phyloP scores from a whole-genome alignment of 306 rosid species.

The Quercus wislizeni region DNA sequence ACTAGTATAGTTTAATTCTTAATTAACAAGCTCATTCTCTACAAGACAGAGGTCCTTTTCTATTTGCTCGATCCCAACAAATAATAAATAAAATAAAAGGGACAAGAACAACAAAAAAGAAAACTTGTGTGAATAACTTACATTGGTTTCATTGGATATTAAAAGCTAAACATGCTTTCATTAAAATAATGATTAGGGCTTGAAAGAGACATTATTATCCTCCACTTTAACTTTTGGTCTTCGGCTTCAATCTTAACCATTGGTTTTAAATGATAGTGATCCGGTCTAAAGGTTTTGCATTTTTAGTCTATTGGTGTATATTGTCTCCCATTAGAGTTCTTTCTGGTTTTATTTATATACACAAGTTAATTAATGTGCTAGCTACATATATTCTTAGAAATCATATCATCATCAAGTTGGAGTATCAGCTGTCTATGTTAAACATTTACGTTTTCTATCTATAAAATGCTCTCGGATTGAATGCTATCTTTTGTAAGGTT shows the following conservation, averaged over 20 bases:
- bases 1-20: too few relatives aligned
- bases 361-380: too few relatives aligned
- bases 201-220: constrained; percentile 23
- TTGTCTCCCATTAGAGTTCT: not conserved
- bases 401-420: too few relatives aligned
- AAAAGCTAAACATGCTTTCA: constrained; percentile 28
- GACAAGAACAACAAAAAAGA: not conserved
- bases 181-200: constrained; percentile 14
- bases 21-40: not conserved
- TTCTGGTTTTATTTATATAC: not conserved
- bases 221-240: constrained; percentile 19
- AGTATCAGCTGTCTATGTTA: too few relatives aligned
- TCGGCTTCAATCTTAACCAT: constrained; percentile 7
- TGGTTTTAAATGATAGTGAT: constrained; percentile 8
- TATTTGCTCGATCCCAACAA: not conserved
- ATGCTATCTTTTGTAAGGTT: too few relatives aligned
- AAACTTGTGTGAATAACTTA: constrained; percentile 4
- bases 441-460: too few relatives aligned
- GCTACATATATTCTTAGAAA: too few relatives aligned
- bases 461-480: too few relatives aligned
- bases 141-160: constrained; percentile 25
- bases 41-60: constrained; percentile 7
- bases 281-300: constrained; percentile 23
- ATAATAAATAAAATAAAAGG: not conserved
- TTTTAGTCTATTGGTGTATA: constrained; percentile 7